Percentiles rank a stretch among this genome's conserved stretches.
phyloP scores from a whole-genome alignment of 768 basidiomycete genomes.

The Cubamyces sp. region DNA sequence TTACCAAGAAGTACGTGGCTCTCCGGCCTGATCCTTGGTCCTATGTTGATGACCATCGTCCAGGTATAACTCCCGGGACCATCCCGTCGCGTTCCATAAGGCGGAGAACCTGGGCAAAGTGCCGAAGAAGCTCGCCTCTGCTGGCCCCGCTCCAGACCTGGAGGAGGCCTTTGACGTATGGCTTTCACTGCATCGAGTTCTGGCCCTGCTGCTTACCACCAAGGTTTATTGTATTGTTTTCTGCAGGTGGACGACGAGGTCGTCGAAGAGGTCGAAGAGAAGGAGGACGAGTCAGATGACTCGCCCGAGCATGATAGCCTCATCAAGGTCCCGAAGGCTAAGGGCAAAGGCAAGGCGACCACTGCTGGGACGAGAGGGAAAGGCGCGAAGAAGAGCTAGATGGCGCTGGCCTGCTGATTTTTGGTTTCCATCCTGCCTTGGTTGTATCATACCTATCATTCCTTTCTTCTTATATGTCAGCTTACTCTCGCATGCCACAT shows the following conservation, averaged over 20 bases:
- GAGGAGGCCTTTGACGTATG: conserved; percentile 89
- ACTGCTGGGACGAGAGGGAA: conserved; percentile 15
- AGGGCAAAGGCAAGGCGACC: conserved; percentile 28
- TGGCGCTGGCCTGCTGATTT: neutral
- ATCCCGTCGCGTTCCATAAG: conserved; percentile 96
- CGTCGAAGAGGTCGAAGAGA: conserved; percentile 45
- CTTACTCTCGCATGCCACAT: no score
- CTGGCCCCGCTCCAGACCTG: conserved; percentile 80
- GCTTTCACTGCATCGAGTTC: conserved; percentile 14
- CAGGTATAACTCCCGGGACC: conserved; percentile 88
- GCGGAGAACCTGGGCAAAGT: conserved; percentile 77
- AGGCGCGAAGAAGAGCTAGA: conserved; percentile 18
- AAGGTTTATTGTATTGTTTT: neutral
- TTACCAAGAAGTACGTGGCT: conserved; percentile 77
- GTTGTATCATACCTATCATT: neutral
- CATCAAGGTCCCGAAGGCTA: conserved; percentile 58
- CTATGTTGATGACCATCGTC: neutral
- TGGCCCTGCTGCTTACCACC: neutral
- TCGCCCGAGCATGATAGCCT: conserved; percentile 61
- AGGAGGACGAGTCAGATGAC: conserved; percentile 42
- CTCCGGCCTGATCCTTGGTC: neutral
- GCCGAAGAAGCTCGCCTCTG: conserved; percentile 75
- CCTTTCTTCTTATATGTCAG: neutral
- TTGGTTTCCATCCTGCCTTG: conserved; percentile 1
- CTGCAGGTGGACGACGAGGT: conserved; percentile 42